A percentile compares a stretch with the other conserved stretches of the same genome.
These are phyloP conservation scores for Podospora bellae-mahoneyi DNA, from an alignment of 495 filamentous ascomycete species.

Conservation along the genomic window DNA sequence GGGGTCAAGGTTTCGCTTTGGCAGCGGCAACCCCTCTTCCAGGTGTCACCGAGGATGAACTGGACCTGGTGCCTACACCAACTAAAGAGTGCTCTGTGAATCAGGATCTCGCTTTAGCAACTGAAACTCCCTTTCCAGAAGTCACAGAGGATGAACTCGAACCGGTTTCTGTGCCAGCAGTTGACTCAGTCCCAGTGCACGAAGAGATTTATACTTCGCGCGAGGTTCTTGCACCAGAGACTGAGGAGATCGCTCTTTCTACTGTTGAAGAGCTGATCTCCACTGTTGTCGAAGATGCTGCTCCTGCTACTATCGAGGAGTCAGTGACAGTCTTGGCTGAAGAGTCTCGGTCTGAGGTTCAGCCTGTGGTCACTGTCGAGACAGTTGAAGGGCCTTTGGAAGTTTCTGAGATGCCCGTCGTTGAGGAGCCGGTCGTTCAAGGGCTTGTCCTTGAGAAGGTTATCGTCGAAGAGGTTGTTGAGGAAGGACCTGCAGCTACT, in stretches of 20 bases:
- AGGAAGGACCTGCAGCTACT: too few relatives aligned
- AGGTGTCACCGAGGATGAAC: background rate
- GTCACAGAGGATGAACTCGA: too few relatives aligned
- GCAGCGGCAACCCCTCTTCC: background rate
- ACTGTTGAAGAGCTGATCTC: slow-evolving; percentile 2
- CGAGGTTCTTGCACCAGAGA: background rate
- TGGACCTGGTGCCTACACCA: background rate
- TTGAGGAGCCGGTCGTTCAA: background rate
- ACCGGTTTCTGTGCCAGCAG: too few relatives aligned
- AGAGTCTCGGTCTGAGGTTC: background rate
- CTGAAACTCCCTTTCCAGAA: too few relatives aligned
- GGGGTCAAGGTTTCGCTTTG: too few relatives aligned
- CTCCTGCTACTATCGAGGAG: background rate
- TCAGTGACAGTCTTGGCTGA: background rate
- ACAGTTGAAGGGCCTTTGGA: background rate
- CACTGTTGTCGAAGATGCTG: background rate
- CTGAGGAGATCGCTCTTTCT: background rate
- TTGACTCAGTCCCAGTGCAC: background rate
- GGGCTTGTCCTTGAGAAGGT: background rate
- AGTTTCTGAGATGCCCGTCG: background rate
- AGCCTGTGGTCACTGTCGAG: background rate
- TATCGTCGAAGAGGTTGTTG: background rate
- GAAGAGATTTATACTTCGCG: background rate
- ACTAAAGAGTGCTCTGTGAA: background rate
- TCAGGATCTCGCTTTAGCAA: too few relatives aligned